phyloP scores from a whole-genome alignment of 495 filamentous ascomycete species.

The Astrothelium macrocarpum region DNA sequence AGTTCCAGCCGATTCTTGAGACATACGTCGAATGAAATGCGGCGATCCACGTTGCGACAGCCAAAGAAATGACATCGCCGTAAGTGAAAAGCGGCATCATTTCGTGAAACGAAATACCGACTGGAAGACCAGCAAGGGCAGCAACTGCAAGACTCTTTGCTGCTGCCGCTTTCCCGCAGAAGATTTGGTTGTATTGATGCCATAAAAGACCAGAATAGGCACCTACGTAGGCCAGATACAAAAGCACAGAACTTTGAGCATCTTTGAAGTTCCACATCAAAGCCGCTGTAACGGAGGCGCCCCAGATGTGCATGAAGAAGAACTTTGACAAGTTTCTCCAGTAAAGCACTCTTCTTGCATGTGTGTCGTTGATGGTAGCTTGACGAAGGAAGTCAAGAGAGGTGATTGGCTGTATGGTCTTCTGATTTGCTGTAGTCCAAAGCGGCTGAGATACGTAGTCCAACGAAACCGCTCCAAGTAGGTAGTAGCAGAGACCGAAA shows the following conservation, averaged over 20 bases:
- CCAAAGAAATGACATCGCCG: constrained; percentile 44
- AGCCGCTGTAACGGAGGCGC: constrained; percentile 40
- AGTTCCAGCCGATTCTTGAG: constrained; percentile 25
- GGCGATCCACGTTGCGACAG: constrained; percentile 44
- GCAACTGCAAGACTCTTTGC: constrained; percentile 43
- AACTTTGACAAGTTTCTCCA: constrained; percentile 45
- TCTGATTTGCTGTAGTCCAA: constrained; percentile 39
- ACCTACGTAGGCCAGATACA: constrained; percentile 45
- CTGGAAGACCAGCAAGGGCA: constrained; percentile 38
- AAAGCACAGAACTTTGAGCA: constrained; percentile 34
- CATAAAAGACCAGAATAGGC: constrained; percentile 50
- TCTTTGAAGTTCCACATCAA: constrained; percentile 48
- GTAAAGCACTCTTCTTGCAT: constrained; percentile 44
- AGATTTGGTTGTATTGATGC: constrained; percentile 55
- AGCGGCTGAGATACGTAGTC: constrained; percentile 50
- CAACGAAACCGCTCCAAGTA: constrained; percentile 49
- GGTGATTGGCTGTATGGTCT: constrained; percentile 15
- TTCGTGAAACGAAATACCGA: constrained; percentile 30
- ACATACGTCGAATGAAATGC: constrained; percentile 41
- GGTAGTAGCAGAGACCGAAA: constrained; percentile 50
- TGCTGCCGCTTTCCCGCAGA: constrained; percentile 42
- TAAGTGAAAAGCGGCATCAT: constrained; percentile 32
- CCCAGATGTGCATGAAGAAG: constrained; percentile 49
- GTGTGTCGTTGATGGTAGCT: constrained; percentile 39
- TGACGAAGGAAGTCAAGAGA: constrained; percentile 24